Conservation (phyloP, 345 rosid genomes). For the Geranium brycei region DNA sequence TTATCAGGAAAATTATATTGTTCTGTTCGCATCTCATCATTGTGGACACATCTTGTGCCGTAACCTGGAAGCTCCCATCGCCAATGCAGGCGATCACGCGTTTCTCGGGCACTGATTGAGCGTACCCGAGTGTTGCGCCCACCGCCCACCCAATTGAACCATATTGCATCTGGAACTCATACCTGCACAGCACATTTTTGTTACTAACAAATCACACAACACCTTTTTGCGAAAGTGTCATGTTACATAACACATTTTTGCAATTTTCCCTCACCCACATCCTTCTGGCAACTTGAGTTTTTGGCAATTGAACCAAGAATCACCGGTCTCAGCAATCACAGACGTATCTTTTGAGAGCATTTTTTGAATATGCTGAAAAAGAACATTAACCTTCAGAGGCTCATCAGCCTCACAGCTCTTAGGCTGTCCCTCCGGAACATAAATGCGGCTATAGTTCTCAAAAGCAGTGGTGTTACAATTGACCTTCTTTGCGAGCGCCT, state of each 20-base stretch:
- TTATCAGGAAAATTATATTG: constrained; percentile 23
- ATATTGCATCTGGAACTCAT: constrained; percentile 47
- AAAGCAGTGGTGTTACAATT: constrained; percentile 16
- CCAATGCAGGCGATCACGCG: constrained; percentile 47
- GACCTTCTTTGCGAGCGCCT: constrained; percentile 13
- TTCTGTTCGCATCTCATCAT: constrained; percentile 23
- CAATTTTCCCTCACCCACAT: constrained; percentile 19
- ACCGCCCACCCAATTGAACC: constrained; percentile 58
- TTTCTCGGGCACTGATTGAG: constrained; percentile 41
- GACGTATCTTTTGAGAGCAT: constrained; percentile 18
- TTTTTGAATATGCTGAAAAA: constrained; percentile 20
- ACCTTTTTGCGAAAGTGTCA: background rate
- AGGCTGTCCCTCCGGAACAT: constrained; percentile 17
- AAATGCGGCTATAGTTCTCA: constrained; percentile 18
- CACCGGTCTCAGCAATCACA: constrained; percentile 30
- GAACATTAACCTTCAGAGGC: constrained; percentile 17
- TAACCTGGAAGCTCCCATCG: constrained; percentile 52
- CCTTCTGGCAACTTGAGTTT: constrained; percentile 25
- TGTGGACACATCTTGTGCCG: constrained; percentile 30
- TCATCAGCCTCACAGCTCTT: constrained; percentile 16
- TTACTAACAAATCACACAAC: too few species aligned
- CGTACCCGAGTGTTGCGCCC: constrained; percentile 49
- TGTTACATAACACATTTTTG: background rate
- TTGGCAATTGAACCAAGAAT: constrained; percentile 28
- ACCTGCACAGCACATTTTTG: constrained; percentile 13